These are phyloP conservation scores for Thuidium tamariscinum DNA, from an alignment of 225 moss, liverwort and hornwort genomes.

Conservation along the genomic window DNA sequence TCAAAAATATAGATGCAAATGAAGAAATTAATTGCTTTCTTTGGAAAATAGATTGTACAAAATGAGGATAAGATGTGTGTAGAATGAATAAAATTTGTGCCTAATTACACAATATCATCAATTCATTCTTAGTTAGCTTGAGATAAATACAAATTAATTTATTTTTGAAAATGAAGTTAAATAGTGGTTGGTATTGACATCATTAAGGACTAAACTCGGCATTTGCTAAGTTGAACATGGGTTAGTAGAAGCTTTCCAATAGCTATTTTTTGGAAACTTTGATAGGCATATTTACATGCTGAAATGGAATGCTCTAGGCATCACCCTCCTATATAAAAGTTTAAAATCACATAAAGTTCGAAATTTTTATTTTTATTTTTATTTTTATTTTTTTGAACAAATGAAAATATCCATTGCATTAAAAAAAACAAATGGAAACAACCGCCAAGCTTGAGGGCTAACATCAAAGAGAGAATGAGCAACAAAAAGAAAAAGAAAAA, in stretches of 20 bases:
- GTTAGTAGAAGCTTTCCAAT: not conserved
- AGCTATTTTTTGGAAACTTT: rapidly evolving
- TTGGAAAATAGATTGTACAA: rapidly evolving
- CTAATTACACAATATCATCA: too few relatives aligned
- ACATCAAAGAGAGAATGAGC: too few relatives aligned
- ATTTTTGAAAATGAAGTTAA: not conserved
- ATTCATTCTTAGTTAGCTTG: not conserved
- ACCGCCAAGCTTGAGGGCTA: too few relatives aligned
- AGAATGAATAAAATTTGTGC: not conserved
- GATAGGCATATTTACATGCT: rapidly evolving
- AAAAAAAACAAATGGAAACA: too few relatives aligned
- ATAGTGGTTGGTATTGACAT: not conserved
- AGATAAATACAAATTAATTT: not conserved
- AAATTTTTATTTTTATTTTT: too few relatives aligned
- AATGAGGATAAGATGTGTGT: not conserved
- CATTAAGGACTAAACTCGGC: rapidly evolving
- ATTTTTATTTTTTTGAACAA: too few relatives aligned
- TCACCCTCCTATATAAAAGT: not conserved
- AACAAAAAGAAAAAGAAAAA: too few relatives aligned
- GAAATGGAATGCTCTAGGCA: not conserved
- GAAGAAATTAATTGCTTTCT: not conserved
- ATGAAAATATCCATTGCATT: too few relatives aligned
- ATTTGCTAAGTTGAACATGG: not conserved
- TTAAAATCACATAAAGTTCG: not conserved
- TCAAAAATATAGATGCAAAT: not conserved